Base-by-base conservation (phyloP, 257 asterid species). In the Ocimum tenuiflorum region DNA sequence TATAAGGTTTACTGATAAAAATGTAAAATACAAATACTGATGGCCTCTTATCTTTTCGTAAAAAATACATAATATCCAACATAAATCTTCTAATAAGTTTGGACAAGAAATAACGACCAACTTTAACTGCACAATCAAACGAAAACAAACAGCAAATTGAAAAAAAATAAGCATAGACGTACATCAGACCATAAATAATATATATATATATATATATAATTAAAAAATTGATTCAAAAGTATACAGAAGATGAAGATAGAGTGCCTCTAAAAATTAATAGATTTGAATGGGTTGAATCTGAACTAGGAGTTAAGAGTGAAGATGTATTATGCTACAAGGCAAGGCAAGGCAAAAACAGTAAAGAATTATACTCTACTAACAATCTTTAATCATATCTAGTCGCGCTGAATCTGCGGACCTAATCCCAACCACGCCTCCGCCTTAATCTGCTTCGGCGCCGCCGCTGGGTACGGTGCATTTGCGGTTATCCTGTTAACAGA, bases 341-440 rank as follows among this genome's bases (percentile, higher is more conserved):
- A 60, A 61, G n/a, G 46, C 15, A 71, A 65, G 2, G 13, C 49
- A 22, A 58, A 6, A 54, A 38, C 13, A 6, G 23, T 8, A 67
- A 24, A 4, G 6, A 69, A 14, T 47, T 39, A 54, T 63, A 50
- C 24, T 49, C 68, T 18, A 46, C 65, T 35, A 23, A 47, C 20
- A 39, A 43, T 49, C 35, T 35, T 56, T 22, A 19, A 6, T 41
- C 31, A 41, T 50, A 42, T 48, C 50, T 72, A 71, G 14, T 60
- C 68, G 53, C 73, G 78, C 39, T 64, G 71, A 33, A 54, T 66
- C n/a, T 77, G 77, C 8, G 75, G 80, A 64, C 68, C 80, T 73
- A 80, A 60, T 60, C 86, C 86, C 63, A 82, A 70, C 91, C 91
- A 85, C 29, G 79, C 64, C 78, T 78, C 86, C 64, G 75, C 13